phyloP scores from a whole-genome alignment of 805 yeast species.

The Wickerhamia fluorescens region DNA sequence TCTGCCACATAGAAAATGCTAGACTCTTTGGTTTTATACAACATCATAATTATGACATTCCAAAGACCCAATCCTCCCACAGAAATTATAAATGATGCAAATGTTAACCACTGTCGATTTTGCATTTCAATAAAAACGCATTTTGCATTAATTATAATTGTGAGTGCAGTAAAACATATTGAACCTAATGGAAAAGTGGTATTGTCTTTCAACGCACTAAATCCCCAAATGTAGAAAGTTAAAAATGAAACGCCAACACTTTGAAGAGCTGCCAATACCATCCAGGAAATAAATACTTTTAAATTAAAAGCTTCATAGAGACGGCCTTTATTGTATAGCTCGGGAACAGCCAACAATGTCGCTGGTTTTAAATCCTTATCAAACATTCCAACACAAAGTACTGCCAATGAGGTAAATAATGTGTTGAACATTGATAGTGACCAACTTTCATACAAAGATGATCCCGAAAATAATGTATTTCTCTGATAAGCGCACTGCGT shows the following conservation, averaged over 20 bases:
- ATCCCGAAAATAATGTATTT: conserved; percentile 82
- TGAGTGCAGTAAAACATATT: conserved; percentile 63
- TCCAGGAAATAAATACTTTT: conserved; percentile 67
- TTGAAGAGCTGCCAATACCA: conserved; percentile 65
- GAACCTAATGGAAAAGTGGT: conserved; percentile 80
- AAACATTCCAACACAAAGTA: conserved; percentile 89
- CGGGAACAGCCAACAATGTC: conserved; percentile 87
- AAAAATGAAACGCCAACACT: conserved; percentile 66
- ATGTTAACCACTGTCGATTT: conserved; percentile 58
- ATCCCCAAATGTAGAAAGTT: conserved; percentile 65
- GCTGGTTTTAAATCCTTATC: conserved; percentile 86
- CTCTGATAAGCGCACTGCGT: conserved; percentile 86
- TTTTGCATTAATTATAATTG: conserved; percentile 68
- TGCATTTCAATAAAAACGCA: conserved; percentile 79
- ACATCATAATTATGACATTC: conserved; percentile 67
- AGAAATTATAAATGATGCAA: conserved; percentile 61
- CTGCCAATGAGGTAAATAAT: conserved; percentile 87
- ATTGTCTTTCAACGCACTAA: conserved; percentile 59
- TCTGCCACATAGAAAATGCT: conserved; percentile 64
- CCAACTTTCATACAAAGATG: conserved; percentile 92
- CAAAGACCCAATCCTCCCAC: conserved; percentile 82
- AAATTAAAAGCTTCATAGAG: conserved; percentile 68
- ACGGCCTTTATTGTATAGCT: conserved; percentile 74
- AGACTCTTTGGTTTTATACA: conserved; percentile 48
- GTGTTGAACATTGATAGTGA: conserved; percentile 97